phyloP scores from a whole-genome alignment of 805 yeast genomes.

The Metschnikowia corniflorae region DNA sequence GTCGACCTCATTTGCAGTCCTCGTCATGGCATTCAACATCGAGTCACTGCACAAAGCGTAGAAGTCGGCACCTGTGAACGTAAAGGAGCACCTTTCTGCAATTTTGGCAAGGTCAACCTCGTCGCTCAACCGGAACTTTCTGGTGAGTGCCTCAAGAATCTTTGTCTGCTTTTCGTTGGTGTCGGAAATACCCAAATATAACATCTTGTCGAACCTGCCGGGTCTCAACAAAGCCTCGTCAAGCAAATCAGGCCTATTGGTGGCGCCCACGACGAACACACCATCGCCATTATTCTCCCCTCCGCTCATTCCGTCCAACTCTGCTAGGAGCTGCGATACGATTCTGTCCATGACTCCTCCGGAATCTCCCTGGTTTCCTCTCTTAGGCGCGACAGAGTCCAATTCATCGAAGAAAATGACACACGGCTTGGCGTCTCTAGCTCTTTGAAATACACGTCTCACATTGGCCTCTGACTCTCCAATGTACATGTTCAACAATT shows the following conservation, averaged over 20 bases:
- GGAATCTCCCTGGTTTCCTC: conserved; percentile 98
- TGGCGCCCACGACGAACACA: conserved; percentile 98
- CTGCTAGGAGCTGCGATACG: conserved; percentile 92
- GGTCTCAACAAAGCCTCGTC: conserved; percentile 94
- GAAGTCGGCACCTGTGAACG: conserved; percentile 97
- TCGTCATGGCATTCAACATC: conserved; percentile 92
- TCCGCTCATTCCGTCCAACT: conserved; percentile 93
- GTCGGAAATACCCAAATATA: conserved; percentile 89
- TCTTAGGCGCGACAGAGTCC: conserved; percentile 96
- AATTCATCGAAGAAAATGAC: conserved; percentile 96
- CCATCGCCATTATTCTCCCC: conserved; percentile 58
- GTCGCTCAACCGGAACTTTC: conserved; percentile 66
- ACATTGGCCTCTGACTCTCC: conserved; percentile 99
- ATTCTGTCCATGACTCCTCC: conserved; percentile 99
- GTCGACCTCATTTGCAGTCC: conserved; percentile 79
- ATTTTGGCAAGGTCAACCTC: conserved; percentile 56
- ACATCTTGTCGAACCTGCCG: conserved; percentile 92
- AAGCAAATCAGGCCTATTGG: conserved; percentile 90
- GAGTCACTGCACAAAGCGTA: conserved; percentile 95
- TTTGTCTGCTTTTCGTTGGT: conserved; percentile 85
- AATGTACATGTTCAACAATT: conserved; percentile 92
- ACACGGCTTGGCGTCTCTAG: conserved; percentile 96
- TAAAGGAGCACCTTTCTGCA: conserved; percentile 74
- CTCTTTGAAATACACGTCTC: conserved; percentile 86
- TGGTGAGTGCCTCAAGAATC: conserved; percentile 80